Evolutionary conservation across 345 rosid genomes (phyloP), one percentile per base, ranked within the genome.

Genomic region (Mercurialis annua): DNA sequence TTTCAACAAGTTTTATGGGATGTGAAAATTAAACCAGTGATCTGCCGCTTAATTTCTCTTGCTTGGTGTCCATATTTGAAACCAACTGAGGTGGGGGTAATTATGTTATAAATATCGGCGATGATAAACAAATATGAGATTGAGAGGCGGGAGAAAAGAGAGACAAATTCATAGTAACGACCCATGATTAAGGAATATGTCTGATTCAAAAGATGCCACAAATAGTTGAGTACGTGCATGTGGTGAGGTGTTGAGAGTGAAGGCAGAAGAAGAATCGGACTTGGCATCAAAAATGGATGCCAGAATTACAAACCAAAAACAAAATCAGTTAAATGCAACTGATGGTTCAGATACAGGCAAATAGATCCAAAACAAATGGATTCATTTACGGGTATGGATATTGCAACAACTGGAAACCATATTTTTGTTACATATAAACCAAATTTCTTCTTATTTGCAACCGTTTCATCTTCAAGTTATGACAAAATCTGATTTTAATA

Each of bases 221-320:
- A n/a, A n/a, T n/a, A n/a, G n/a, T n/a, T 18, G 1, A 11, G 9
- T 48, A 53, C 33, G 73, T 51, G 67, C 64, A 69, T n/a, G n/a
- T n/a, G n/a, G 6, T 4, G 3, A 52, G 33, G 36, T 53, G 26
- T 33, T 47, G 70, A 21, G 36, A 23, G 52, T 24, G 72, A 50
- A 21, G 34, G 42, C 10, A 52, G 38, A 36, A 21, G 15, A 29
- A 33, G 65, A 27, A 31, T 34, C 21, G 4, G 61, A 67, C 54
- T 33, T 49, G 73, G 67, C 73, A 64, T 24, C 24, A 59, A 55
- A 38, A 38, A 34, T 46, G 77, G 64, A 49, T 68, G 71, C 71
- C 71, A 72, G 68, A 60, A 63, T 17, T 15, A 17, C 71, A 67
- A 38, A 70, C 52, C 61, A 65, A 71, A n/a, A 65, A 78, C 73